Evolutionary conservation across 208 protist genomes (phyloP).

Genomic region (Wallacemonas rigidus): DNA sequence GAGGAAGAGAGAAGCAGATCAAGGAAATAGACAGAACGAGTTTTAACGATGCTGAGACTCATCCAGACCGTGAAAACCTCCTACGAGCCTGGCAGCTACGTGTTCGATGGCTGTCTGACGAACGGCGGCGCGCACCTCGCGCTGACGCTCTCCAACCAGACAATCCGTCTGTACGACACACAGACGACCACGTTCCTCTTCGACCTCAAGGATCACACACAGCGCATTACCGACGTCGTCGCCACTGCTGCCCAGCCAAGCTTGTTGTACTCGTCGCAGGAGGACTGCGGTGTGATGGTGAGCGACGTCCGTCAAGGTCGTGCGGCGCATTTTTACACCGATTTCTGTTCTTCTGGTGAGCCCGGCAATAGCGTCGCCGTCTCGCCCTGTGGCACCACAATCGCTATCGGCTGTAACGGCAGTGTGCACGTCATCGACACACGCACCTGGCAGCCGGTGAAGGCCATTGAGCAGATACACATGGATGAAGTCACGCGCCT

Average conservation of each 20-base stretch:
- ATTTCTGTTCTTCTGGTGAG: slow-evolving; percentile 49
- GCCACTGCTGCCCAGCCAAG: slow-evolving; percentile 40
- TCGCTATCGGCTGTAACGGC: slow-evolving; percentile 57
- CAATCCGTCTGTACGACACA: slow-evolving; percentile 69
- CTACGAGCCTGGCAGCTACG: slow-evolving; percentile 57
- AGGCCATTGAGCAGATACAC: slow-evolving; percentile 68
- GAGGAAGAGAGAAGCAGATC: neutral
- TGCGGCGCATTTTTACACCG: slow-evolving; percentile 64
- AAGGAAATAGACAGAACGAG: neutral
- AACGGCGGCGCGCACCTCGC: slow-evolving; percentile 47
- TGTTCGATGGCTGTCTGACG: slow-evolving; percentile 73
- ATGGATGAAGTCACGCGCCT: slow-evolving; percentile 82
- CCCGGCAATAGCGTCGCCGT: slow-evolving; percentile 53
- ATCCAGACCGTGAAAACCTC: slow-evolving; percentile 61
- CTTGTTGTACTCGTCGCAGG: slow-evolving; percentile 71
- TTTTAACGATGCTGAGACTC: slow-evolving; percentile 27
- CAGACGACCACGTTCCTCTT: slow-evolving; percentile 43
- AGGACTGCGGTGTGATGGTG: slow-evolving; percentile 83
- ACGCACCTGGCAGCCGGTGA: slow-evolving; percentile 49
- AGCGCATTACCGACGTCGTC: slow-evolving; percentile 63
- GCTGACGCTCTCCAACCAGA: slow-evolving; percentile 58
- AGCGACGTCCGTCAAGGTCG: slow-evolving; percentile 52
- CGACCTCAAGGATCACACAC: slow-evolving; percentile 65
- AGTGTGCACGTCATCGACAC: slow-evolving; percentile 73
- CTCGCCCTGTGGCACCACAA: slow-evolving; percentile 31